phyloP scores from a whole-genome alignment of 2,329 filamentous ascomycete genomes.

The Nectriaceae sp. region DNA sequence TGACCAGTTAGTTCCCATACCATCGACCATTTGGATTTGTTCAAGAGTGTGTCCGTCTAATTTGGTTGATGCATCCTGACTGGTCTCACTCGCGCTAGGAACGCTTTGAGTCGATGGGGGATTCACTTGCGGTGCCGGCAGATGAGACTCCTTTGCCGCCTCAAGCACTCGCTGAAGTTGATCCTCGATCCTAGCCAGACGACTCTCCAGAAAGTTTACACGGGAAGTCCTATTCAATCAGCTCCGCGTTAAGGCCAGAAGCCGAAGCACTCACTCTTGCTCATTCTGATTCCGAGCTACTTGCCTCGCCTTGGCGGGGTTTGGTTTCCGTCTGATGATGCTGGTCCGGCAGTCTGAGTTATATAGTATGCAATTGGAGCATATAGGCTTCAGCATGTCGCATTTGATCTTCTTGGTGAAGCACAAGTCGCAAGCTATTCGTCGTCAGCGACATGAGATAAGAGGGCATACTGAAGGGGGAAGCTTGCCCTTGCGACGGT shows the following conservation, averaged over 20 bases:
- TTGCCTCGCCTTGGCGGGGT: slow-evolving; percentile 17
- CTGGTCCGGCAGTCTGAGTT: slow-evolving; percentile 38
- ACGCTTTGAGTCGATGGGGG: neutral
- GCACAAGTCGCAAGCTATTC: slow-evolving; percentile 44
- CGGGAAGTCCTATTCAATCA: slow-evolving; percentile 2
- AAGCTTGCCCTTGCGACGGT: slow-evolving; percentile 23
- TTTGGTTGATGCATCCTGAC: neutral
- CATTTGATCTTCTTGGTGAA: slow-evolving; percentile 50
- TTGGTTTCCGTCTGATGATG: slow-evolving; percentile 27
- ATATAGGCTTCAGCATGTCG: slow-evolving; percentile 45
- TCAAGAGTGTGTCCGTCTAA: neutral
- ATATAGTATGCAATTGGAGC: slow-evolving; percentile 46
- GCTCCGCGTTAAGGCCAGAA: neutral
- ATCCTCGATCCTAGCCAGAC: slow-evolving; percentile 33
- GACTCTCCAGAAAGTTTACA: slow-evolving; percentile 21
- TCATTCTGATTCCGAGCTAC: slow-evolving; percentile 9
- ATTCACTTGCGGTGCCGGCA: neutral
- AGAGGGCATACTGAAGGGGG: neutral
- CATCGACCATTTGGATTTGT: neutral
- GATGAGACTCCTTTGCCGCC: slow-evolving; percentile 17
- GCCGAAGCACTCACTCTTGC: slow-evolving; percentile 13
- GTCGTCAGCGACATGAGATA: slow-evolving; percentile 1
- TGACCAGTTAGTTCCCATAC: slow-evolving; percentile 10
- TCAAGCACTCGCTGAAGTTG: slow-evolving; percentile 35
- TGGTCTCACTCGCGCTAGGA: neutral